phyloP scores from a whole-genome alignment of 1,284 basidiomycete genomes.

The Ustilago crameri region DNA sequence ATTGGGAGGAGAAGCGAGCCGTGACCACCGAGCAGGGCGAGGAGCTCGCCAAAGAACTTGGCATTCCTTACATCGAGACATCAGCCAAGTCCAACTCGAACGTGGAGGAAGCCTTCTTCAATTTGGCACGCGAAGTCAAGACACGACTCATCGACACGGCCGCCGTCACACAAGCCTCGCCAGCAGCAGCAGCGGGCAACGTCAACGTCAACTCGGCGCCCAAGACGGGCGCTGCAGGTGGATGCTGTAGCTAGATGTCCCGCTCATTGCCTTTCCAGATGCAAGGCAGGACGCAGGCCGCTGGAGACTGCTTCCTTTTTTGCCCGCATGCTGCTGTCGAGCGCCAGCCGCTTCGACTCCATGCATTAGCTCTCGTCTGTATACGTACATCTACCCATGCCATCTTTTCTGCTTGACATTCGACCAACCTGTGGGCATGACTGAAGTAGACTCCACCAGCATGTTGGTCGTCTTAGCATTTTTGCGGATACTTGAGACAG shows the following conservation, averaged over 20 bases:
- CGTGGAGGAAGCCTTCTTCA: slow-evolving; percentile 99
- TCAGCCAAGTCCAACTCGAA: slow-evolving; percentile 97
- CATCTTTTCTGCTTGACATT: too few relatives aligned
- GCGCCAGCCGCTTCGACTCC: too few relatives aligned
- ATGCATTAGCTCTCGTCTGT: too few relatives aligned
- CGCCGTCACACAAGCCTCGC: slow-evolving; percentile 37
- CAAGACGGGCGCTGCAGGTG: slow-evolving; percentile 31
- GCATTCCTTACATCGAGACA: slow-evolving; percentile 96
- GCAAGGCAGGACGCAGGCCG: too few relatives aligned
- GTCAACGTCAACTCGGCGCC: slow-evolving; percentile 51
- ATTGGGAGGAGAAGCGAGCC: slow-evolving; percentile 96
- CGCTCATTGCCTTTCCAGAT: too few relatives aligned
- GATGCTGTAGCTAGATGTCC: slow-evolving; percentile 34
- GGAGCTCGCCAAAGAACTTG: slow-evolving; percentile 84
- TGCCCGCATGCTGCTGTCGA: too few relatives aligned
- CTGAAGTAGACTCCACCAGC: too few relatives aligned
- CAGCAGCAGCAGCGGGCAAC: slow-evolving; percentile 40
- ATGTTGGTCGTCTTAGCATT: too few relatives aligned
- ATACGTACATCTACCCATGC: too few relatives aligned
- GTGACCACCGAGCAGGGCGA: slow-evolving; percentile 82
- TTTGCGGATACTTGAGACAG: too few relatives aligned
- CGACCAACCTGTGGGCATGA: too few relatives aligned
- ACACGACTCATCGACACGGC: slow-evolving; percentile 84
- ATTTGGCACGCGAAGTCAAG: slow-evolving; percentile 83
- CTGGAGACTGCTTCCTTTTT: too few relatives aligned